Evolutionary conservation across 805 yeast genomes (phyloP).

Genomic region (Starmerella roubikii): DNA sequence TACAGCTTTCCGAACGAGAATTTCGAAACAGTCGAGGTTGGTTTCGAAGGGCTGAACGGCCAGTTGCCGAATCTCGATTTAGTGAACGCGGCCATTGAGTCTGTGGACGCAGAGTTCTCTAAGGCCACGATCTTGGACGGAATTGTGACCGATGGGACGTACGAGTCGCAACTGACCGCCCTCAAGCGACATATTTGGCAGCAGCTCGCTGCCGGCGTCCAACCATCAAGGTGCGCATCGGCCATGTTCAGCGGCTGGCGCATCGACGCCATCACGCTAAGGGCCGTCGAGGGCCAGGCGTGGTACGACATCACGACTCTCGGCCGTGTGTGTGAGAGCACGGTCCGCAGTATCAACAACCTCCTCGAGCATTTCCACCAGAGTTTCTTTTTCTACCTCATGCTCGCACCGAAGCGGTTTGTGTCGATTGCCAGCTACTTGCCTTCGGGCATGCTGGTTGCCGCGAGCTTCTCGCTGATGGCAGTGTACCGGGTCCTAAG

Average conservation of each 20-base stretch:
- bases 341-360: constrained; percentile 80
- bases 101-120: constrained; percentile 65
- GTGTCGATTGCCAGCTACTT: constrained; percentile 89
- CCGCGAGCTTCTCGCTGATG: constrained; percentile 55
- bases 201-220: constrained; percentile 55
- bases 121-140: constrained; percentile 49
- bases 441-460: constrained; percentile 67
- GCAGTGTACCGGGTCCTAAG: constrained; percentile 31
- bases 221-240: constrained; percentile 34
- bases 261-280: constrained; percentile 73
- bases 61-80: constrained; percentile 90
- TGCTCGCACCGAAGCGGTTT: constrained; percentile 64
- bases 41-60: constrained; percentile 84
- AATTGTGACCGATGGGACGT: constrained; percentile 24
- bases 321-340: constrained; percentile 80
- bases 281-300: constrained; percentile 41
- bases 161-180: constrained; percentile 39
- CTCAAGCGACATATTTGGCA: constrained; percentile 52
- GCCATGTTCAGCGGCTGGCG: constrained; percentile 96
- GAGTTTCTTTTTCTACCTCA: constrained; percentile 81
- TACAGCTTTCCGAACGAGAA: constrained; percentile 53
- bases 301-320: constrained; percentile 78
- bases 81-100: constrained; percentile 63
- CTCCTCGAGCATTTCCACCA: constrained; percentile 92
- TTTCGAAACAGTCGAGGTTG: constrained; percentile 59